These are phyloP conservation scores for Neurospora hispaniola DNA, from an alignment of 495 filamentous ascomycete species.

Conservation along the genomic window DNA sequence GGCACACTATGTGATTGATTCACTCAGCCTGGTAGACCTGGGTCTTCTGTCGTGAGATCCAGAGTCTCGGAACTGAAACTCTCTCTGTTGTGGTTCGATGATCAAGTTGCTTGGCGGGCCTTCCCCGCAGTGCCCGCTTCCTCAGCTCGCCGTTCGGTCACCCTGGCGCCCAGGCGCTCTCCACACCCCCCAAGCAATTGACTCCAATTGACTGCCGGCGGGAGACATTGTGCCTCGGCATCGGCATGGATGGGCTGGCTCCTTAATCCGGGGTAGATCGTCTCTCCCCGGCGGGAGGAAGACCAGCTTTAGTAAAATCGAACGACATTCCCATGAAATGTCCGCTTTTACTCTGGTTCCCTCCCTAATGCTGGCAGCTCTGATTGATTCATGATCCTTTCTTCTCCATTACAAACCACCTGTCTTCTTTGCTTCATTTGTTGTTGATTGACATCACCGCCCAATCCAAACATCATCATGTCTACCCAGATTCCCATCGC, in stretches of 20 bases:
- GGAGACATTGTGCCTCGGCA: neutral
- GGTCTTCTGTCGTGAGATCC: neutral
- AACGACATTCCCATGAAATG: neutral
- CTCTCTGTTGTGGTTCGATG: neutral
- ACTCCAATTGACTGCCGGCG: neutral
- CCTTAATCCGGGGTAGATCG: neutral
- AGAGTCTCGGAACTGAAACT: neutral
- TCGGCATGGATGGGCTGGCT: neutral
- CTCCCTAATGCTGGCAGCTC: neutral
- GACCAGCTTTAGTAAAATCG: neutral
- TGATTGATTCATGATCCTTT: neutral
- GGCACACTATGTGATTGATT: neutral
- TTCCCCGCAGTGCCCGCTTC: neutral
- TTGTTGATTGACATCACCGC: neutral
- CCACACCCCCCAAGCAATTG: neutral
- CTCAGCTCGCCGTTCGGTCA: neutral
- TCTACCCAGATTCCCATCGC: slow-evolving; percentile 57
- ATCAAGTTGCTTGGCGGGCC: neutral
- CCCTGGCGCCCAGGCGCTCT: neutral
- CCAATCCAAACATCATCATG: slow-evolving; percentile 29
- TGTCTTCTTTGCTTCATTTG: neutral
- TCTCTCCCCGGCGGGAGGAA: neutral
- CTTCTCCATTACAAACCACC: neutral
- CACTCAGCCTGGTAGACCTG: neutral
- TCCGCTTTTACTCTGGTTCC: neutral